Evolutionary conservation across 441 rosid species (phyloP), one percentile per base, ranked within the genome.

Genomic region (Euphorbia celastroides): DNA sequence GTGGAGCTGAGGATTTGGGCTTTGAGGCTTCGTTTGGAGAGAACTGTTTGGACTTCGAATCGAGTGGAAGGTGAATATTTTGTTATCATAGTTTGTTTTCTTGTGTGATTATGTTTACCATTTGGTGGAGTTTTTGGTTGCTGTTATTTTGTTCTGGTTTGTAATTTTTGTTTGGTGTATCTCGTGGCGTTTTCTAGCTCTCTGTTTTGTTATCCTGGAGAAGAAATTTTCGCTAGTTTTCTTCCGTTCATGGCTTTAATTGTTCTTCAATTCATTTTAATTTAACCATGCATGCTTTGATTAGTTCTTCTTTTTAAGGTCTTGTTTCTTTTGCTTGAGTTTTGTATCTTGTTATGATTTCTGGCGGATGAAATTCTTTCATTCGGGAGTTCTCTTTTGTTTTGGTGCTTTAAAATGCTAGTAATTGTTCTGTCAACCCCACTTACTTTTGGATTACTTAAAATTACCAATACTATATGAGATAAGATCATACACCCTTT

Each of bases 21-120:
- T 51, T 74, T 46, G 95, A 86, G 74, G 82, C 73, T 72, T 89
- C 88, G 2, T 86, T 77, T 73, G 92, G 85, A 19, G 90, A 88
- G 22, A 86, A 84, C 76, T 75, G 72, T 67, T 58, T 86, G 71
- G 88, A 88, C 55, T 62, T 79, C 79, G 81, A 92, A 71, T 73
- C 70, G 48, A 80, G 72, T 67, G 80, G 78, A 82, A 87, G 68
- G 88, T 94, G n/a, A 51, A 56, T 88, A 68, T 61, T 51, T 28
- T 38, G 2, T 38, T 3, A 1, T 38, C 44, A n/a, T 42, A 42
- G 48, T 12, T 42, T 42, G 14, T 42, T 10, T 13, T 42, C 48
- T 42, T 42, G 11, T 36, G 1, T 66, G 26, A 9, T 28, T 22
- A 52, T 23, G 10, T 38, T 23, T 14, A 1, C 34, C 28, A 8